phyloP scores from a whole-genome alignment of 257 asterid species.

The Verbena officinalis region DNA sequence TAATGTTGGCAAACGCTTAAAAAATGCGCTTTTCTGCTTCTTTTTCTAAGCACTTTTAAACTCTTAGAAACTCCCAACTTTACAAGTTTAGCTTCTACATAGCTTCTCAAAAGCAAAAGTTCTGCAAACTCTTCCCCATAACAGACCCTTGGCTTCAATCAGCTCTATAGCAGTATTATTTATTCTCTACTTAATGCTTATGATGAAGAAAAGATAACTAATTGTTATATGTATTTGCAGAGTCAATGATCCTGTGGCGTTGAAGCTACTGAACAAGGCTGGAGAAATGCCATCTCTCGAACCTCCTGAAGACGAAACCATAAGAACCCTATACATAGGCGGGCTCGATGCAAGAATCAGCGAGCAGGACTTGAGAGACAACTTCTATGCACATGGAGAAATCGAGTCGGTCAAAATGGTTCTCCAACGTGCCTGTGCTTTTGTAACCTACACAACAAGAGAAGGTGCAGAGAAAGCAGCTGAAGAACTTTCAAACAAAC shows the following conservation, averaged over 20 bases:
- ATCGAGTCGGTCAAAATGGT: conserved; percentile 93
- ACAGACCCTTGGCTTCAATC: not conserved
- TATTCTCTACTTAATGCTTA: conserved; percentile 9
- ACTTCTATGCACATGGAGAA: conserved; percentile 94
- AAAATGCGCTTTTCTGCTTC: too few relatives aligned
- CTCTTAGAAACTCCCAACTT: too few relatives aligned
- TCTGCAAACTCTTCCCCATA: too few relatives aligned
- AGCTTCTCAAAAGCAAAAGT: too few relatives aligned
- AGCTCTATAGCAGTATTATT: not conserved
- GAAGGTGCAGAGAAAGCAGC: conserved; percentile 99
- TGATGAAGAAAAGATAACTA: not conserved
- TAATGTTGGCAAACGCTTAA: too few relatives aligned
- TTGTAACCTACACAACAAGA: conserved; percentile 87
- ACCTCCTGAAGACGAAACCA: conserved; percentile 95
- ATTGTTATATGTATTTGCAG: conserved; percentile 44
- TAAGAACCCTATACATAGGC: conserved; percentile 91
- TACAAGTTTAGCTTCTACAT: too few relatives aligned
- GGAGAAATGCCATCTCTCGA: conserved; percentile 99
- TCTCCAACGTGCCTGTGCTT: conserved; percentile 91
- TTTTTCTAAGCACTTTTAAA: too few relatives aligned
- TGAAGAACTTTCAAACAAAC: conserved; percentile 89
- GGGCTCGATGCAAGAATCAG: conserved; percentile 86
- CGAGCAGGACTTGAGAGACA: conserved; percentile 91
- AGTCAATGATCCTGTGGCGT: conserved; percentile 92
- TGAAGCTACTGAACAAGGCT: conserved; percentile 87